Conservation (phyloP, 148 eudicot genomes). For the Mesembryanthemum crystallinum region DNA sequence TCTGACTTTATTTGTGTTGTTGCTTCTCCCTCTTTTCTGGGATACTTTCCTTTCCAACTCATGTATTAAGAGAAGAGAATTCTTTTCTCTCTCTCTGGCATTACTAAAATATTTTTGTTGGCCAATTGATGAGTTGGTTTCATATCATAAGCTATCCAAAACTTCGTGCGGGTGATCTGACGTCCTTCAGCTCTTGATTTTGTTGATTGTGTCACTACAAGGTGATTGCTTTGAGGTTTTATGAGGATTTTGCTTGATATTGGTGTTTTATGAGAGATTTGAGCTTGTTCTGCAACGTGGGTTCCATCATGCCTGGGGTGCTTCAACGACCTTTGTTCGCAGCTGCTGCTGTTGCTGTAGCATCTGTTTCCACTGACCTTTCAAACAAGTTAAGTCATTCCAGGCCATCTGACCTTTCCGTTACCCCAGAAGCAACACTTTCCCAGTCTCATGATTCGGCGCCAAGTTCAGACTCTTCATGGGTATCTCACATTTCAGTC, state of each 20-base stretch:
- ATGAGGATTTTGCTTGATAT: constrained; percentile 16
- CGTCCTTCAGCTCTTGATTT: background rate
- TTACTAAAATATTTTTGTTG: background rate
- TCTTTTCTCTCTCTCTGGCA: background rate
- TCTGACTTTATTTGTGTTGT: constrained; percentile 13
- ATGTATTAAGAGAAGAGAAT: background rate
- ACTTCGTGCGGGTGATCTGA: constrained; percentile 38
- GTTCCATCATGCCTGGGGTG: constrained; percentile 64
- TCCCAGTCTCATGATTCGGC: constrained; percentile 25
- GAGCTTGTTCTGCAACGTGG: constrained; percentile 41
- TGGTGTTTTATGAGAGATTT: constrained; percentile 39
- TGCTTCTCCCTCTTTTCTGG: constrained; percentile 5
- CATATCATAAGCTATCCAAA: constrained; percentile 12
- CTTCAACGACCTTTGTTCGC: constrained; percentile 77
- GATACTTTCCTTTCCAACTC: background rate
- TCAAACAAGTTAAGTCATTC: constrained; percentile 48
- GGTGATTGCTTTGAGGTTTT: constrained; percentile 12
- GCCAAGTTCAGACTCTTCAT: constrained; percentile 42
- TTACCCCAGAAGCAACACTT: constrained; percentile 36
- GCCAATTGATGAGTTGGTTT: background rate
- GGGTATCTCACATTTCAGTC: constrained; percentile 64
- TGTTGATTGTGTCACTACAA: constrained; percentile 14
- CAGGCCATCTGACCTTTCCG: constrained; percentile 35
- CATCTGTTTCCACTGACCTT: constrained; percentile 78
- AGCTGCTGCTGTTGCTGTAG: constrained; percentile 79